Conservation (phyloP, 2,329 filamentous ascomycete species). For the Neofusicoccum sp. region DNA sequence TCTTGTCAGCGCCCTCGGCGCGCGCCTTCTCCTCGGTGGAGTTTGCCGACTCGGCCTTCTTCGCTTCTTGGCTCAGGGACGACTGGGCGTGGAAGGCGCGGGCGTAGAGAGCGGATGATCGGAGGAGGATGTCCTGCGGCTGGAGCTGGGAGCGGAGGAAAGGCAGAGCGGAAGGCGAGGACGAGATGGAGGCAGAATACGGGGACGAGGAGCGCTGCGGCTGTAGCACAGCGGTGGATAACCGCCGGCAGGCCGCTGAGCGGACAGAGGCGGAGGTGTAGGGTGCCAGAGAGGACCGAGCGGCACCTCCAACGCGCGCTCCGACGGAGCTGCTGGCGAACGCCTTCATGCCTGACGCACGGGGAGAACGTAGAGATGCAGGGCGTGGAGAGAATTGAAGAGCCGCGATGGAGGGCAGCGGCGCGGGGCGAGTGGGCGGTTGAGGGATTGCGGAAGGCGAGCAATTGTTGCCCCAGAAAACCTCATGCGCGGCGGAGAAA, state of each 20-base stretch:
- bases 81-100: constrained; percentile 49
- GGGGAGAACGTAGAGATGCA: neutral
- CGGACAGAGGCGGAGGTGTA: constrained; percentile 46
- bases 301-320: constrained; percentile 43
- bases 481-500: constrained; percentile 16
- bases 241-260: constrained; percentile 52
- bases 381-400: neutral
- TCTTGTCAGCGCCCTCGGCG: constrained; percentile 33
- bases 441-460: constrained; percentile 6
- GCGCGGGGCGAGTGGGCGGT: constrained; percentile 10
- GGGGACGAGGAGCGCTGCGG: constrained; percentile 31
- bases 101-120: constrained; percentile 45
- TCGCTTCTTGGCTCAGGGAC: constrained; percentile 36
- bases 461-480: constrained; percentile 12
- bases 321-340: constrained; percentile 43
- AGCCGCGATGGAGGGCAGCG: constrained; percentile 4
- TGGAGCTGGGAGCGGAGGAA: constrained; percentile 49
- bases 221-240: constrained; percentile 38
- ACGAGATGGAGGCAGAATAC: constrained; percentile 24
- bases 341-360: constrained; percentile 48
- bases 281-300: constrained; percentile 36
- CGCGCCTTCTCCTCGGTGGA: constrained; percentile 32
- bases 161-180: constrained; percentile 32
- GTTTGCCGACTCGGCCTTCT: constrained; percentile 27
- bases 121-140: constrained; percentile 43